These are phyloP conservation scores for Neurospora sp. DNA, from an alignment of 495 filamentous ascomycete species.

Conservation along the genomic window DNA sequence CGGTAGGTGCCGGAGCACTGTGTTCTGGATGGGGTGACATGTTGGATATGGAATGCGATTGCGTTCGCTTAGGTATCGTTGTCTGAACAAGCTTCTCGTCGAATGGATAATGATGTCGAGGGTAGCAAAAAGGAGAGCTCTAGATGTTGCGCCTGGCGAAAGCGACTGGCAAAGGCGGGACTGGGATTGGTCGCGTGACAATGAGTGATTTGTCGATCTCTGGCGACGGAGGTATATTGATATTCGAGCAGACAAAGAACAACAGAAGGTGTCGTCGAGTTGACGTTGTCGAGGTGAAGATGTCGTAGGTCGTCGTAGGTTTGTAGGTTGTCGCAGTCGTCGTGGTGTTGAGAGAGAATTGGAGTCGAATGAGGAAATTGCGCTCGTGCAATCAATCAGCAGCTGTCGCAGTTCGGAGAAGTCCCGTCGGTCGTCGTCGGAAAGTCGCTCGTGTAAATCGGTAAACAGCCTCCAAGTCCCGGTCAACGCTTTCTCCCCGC, in stretches of 20 bases:
- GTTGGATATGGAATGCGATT: not conserved
- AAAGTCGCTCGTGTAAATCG: not conserved
- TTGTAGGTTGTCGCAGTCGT: not conserved
- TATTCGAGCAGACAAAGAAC: not conserved
- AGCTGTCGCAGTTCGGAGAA: not conserved
- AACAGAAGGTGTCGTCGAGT: not conserved
- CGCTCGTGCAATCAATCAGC: not conserved
- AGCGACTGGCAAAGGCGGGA: not conserved
- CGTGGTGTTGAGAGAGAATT: not conserved
- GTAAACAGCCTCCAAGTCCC: not conserved
- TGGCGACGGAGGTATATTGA: not conserved
- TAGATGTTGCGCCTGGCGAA: not conserved
- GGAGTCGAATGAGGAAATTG: not conserved
- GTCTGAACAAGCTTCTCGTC: not conserved
- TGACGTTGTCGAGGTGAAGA: not conserved
- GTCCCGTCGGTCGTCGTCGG: not conserved
- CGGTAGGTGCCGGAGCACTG: not conserved
- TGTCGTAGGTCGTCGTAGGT: not conserved
- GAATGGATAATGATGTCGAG: not conserved
- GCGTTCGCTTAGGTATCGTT: not conserved
- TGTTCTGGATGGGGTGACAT: constrained; percentile 5
- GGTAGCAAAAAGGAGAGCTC: not conserved
- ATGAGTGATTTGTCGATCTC: not conserved
- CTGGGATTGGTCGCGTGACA: not conserved
- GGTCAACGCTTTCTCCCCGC: too few relatives aligned